phyloP scores from a whole-genome alignment of 2,329 filamentous ascomycete species.

The Xylariaceae sp. region DNA sequence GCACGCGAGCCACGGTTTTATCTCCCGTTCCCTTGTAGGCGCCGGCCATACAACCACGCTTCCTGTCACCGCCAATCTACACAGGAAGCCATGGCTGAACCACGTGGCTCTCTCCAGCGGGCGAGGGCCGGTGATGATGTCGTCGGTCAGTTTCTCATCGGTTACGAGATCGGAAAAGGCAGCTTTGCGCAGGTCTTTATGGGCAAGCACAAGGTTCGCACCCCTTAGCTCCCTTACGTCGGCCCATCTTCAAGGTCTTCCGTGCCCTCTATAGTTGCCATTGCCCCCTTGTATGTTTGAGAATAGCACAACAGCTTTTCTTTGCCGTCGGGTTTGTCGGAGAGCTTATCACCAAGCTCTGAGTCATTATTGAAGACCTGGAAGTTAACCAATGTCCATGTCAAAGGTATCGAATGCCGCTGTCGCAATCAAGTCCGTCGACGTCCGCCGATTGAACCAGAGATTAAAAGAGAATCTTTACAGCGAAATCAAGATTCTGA shows the following conservation, averaged over 20 bases:
- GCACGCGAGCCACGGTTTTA: slow-evolving; percentile 26
- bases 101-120: slow-evolving; percentile 33
- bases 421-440: slow-evolving; percentile 96
- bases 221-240: slow-evolving; percentile 6
- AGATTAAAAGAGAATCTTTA: slow-evolving; percentile 96
- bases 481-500: slow-evolving; percentile 91
- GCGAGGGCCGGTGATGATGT: slow-evolving; percentile 38
- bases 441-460: slow-evolving; percentile 83
- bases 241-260: slow-evolving; percentile 6
- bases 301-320: not conserved
- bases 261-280: slow-evolving; percentile 10
- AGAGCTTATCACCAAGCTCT: not conserved
- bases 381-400: slow-evolving; percentile 21
- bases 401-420: slow-evolving; percentile 69
- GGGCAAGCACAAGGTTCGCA: slow-evolving; percentile 73
- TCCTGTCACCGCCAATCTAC: slow-evolving; percentile 33
- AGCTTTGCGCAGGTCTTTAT: slow-evolving; percentile 96
- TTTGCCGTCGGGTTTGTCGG: not conserved
- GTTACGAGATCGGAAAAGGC: slow-evolving; percentile 90
- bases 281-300: slow-evolving; percentile 11
- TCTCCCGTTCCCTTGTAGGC: slow-evolving; percentile 33
- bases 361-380: not conserved
- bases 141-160: slow-evolving; percentile 74
- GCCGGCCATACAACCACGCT: slow-evolving; percentile 31
- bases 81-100: slow-evolving; percentile 36